These are phyloP conservation scores for Scheffersomyces parashehatae DNA, from an alignment of 1,139 yeast genomes.

Conservation along the genomic window DNA sequence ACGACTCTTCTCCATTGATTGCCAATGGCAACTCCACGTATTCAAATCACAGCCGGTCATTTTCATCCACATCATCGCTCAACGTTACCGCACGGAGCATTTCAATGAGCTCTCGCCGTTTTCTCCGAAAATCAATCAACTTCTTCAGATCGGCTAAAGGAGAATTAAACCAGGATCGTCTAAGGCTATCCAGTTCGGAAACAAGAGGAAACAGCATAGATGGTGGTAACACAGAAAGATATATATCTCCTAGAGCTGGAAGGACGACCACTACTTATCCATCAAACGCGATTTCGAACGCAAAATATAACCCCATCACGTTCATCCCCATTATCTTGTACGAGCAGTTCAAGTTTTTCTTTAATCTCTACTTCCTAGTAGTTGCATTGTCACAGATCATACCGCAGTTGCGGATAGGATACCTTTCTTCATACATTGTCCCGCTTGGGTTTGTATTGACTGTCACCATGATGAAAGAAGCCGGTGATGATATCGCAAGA, in stretches of 20 bases:
- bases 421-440: constrained; percentile 86
- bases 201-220: not conserved
- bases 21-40: constrained; percentile 10
- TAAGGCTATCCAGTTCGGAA: constrained; percentile 10
- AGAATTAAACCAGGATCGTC: constrained; percentile 28
- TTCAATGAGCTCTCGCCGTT: constrained; percentile 14
- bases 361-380: constrained; percentile 84
- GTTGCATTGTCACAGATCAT: constrained; percentile 93
- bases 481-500: constrained; percentile 88
- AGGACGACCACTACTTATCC: constrained; percentile 43
- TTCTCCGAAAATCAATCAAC: constrained; percentile 15
- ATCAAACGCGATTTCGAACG: constrained; percentile 86
- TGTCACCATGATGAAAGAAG: constrained; percentile 95
- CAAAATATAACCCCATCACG: constrained; percentile 86
- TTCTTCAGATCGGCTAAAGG: constrained; percentile 27
- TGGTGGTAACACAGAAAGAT: constrained; percentile 15
- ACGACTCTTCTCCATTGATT: constrained; percentile 34
- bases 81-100: constrained; percentile 15
- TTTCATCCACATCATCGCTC: constrained; percentile 22
- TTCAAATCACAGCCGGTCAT: constrained; percentile 17
- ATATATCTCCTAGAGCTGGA: constrained; percentile 38
- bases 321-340: constrained; percentile 86
- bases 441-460: constrained; percentile 90
- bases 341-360: constrained; percentile 96
- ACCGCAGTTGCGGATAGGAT: constrained; percentile 92